A percentile compares a stretch with the other conserved stretches of the same genome.
Conservation (phyloP, 2,329 filamentous ascomycete species). For the Parascedosporium putredinis region DNA sequence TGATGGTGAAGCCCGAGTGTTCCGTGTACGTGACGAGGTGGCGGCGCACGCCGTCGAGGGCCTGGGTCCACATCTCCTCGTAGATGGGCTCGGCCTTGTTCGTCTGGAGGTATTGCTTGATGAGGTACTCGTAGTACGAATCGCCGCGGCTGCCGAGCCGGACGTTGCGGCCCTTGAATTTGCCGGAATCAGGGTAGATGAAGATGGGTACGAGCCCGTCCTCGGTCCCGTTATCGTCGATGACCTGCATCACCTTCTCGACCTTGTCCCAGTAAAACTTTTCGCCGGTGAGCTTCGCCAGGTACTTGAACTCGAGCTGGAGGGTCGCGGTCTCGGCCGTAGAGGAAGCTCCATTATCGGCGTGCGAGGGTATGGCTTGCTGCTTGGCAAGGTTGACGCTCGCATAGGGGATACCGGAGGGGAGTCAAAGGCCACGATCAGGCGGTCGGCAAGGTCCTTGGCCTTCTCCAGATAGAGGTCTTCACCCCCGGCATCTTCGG, state of each 20-base stretch:
- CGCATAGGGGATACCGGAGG: constrained; percentile 79
- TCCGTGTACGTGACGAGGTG: constrained; percentile 85
- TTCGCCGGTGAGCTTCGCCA: constrained; percentile 90
- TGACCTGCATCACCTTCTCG: constrained; percentile 83
- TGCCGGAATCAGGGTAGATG: constrained; percentile 67
- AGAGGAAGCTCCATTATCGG: constrained; percentile 77
- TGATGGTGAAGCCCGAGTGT: constrained; percentile 70
- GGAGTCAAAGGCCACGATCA: constrained; percentile 82
- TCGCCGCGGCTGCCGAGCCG: constrained; percentile 88
- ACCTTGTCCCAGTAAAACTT: constrained; percentile 83
- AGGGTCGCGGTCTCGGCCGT: constrained; percentile 88
- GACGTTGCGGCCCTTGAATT: constrained; percentile 77
- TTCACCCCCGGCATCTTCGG: constrained; percentile 68
- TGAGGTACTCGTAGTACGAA: constrained; percentile 97
- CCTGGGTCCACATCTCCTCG: constrained; percentile 84
- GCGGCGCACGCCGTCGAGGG: constrained; percentile 76
- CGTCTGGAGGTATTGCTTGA: constrained; percentile 97
- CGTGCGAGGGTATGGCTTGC: constrained; percentile 69
- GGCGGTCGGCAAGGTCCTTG: constrained; percentile 77
- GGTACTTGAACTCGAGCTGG: constrained; percentile 94
- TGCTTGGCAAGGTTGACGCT: constrained; percentile 78
- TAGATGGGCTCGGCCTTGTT: constrained; percentile 78
- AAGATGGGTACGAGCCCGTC: constrained; percentile 90
- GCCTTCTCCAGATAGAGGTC: constrained; percentile 95
- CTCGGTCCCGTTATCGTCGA: constrained; percentile 68